phyloP scores from a whole-genome alignment of 352 stramenopile species.

The Elongisporangium prolatum region DNA sequence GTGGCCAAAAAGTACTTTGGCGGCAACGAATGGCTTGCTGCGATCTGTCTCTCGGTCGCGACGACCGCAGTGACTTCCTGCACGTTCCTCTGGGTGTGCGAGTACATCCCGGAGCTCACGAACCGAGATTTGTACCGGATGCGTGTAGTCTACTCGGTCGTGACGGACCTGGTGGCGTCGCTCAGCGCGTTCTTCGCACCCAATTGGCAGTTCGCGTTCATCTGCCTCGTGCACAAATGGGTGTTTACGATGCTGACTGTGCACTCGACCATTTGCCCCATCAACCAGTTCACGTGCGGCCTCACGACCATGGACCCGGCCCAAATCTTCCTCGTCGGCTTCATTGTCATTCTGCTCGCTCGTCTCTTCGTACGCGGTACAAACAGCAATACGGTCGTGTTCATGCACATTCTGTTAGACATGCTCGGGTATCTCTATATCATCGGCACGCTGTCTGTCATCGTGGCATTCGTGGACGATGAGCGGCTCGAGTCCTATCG shows the following conservation, averaged over 20 bases:
- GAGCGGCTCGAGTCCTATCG: conserved; percentile 45
- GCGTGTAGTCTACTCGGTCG: conserved; percentile 52
- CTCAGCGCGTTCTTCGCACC: conserved; percentile 53
- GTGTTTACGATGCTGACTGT: conserved; percentile 68
- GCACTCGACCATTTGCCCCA: conserved; percentile 57
- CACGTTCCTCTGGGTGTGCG: conserved; percentile 30
- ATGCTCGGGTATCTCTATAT: conserved; percentile 69
- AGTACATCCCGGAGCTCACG: conserved; percentile 38
- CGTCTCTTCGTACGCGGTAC: conserved; percentile 24
- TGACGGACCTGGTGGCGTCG: conserved; percentile 50
- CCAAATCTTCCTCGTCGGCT: conserved; percentile 44
- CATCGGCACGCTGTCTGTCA: conserved; percentile 51
- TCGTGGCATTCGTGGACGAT: conserved; percentile 65
- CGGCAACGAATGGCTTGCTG: conserved; percentile 45
- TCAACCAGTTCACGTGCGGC: conserved; percentile 69
- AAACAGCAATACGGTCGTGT: conserved; percentile 7
- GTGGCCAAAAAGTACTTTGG: conserved; percentile 14
- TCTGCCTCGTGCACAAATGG: conserved; percentile 59
- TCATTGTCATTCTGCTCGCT: conserved; percentile 57
- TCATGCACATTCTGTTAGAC: conserved; percentile 52
- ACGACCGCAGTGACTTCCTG: conserved; percentile 25
- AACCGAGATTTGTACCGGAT: conserved; percentile 50
- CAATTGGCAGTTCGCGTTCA: conserved; percentile 64
- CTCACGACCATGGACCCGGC: conserved; percentile 32
- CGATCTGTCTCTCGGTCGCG: conserved; percentile 27